Evolutionary conservation across 2,329 filamentous ascomycete species (phyloP).

Genomic region (Ceratocystis smalleyi): DNA sequence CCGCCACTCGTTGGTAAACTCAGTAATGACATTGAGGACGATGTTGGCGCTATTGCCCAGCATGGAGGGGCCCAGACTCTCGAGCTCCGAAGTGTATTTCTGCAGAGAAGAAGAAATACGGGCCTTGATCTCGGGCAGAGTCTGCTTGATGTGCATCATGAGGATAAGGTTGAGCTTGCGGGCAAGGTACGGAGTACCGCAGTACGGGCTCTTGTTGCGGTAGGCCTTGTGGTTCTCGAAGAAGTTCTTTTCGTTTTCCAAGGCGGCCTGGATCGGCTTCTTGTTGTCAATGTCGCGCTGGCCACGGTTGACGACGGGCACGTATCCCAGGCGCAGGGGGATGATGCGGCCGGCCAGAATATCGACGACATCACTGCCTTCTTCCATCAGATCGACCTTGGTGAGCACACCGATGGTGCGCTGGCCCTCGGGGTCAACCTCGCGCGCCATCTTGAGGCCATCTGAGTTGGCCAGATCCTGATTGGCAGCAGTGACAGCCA

Average conservation of each 20-base stretch:
- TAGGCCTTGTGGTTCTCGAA: conserved; percentile 99
- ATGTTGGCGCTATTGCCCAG: conserved; percentile 94
- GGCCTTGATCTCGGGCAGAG: conserved; percentile 93
- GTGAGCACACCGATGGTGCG: conserved; percentile 96
- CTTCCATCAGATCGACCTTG: conserved; percentile 98
- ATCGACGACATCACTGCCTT: conserved; percentile 94
- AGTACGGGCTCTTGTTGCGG: conserved; percentile 96
- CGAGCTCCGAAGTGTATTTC: conserved; percentile 75
- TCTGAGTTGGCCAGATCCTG: conserved; percentile 98
- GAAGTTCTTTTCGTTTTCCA: conserved; percentile 91
- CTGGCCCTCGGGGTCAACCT: conserved; percentile 95
- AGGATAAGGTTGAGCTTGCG: conserved; percentile 95
- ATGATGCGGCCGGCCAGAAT: conserved; percentile 97
- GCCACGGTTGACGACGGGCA: conserved; percentile 93
- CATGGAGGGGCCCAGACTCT: conserved; percentile 77
- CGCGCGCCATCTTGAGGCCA: conserved; percentile 84
- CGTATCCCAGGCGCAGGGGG: conserved; percentile 82
- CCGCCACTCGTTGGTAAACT: conserved; percentile 95
- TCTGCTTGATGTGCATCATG: conserved; percentile 99
- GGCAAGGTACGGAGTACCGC: conserved; percentile 90
- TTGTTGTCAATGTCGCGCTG: conserved; percentile 98
- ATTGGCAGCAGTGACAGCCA: conserved; percentile 92
- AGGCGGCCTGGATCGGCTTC: conserved; percentile 76
- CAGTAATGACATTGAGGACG: conserved; percentile 94
- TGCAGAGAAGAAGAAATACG: conserved; percentile 85